A percentile compares a stretch with the other conserved stretches of the same genome.
phyloP scores from a whole-genome alignment of 2,329 filamentous ascomycete genomes.

The Arthrobotrys musiformis region DNA sequence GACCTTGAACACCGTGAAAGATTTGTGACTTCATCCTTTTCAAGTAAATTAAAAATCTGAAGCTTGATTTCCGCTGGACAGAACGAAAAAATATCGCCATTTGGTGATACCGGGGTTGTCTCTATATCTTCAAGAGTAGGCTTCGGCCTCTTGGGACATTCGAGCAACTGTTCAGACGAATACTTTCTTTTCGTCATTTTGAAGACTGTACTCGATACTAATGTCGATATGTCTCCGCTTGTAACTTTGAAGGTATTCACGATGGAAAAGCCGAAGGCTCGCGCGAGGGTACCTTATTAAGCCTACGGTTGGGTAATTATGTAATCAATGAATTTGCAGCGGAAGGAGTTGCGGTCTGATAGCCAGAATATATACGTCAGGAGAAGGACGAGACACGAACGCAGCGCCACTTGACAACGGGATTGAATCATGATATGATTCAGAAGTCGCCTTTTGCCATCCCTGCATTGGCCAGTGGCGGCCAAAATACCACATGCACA shows the following conservation, averaged over 20 bases:
- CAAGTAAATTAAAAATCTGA: not conserved
- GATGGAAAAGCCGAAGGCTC: too few species aligned
- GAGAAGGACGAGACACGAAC: not conserved
- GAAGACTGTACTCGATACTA: not conserved
- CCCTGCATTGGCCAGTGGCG: constrained; percentile 66
- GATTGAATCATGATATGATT: not conserved
- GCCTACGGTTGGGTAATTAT: not conserved
- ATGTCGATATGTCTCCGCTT: not conserved
- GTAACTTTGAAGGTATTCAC: too few species aligned
- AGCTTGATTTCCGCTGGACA: not conserved
- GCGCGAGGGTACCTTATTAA: too few species aligned
- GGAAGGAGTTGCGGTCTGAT: not conserved
- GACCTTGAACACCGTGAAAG: not conserved
- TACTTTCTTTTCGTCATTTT: not conserved
- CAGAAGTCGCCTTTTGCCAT: constrained; percentile 65
- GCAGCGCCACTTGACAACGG: not conserved
- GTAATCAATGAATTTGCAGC: not conserved
- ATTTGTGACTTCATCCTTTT: not conserved
- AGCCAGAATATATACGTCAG: not conserved
- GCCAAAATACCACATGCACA: not conserved
- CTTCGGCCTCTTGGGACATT: not conserved
- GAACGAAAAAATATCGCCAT: not conserved
- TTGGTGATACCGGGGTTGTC: not conserved
- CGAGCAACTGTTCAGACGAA: not conserved
- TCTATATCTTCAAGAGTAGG: not conserved